These are phyloP conservation scores for Tylopilus sp. DNA, from an alignment of 768 basidiomycete genomes.

Conservation along the genomic window DNA sequence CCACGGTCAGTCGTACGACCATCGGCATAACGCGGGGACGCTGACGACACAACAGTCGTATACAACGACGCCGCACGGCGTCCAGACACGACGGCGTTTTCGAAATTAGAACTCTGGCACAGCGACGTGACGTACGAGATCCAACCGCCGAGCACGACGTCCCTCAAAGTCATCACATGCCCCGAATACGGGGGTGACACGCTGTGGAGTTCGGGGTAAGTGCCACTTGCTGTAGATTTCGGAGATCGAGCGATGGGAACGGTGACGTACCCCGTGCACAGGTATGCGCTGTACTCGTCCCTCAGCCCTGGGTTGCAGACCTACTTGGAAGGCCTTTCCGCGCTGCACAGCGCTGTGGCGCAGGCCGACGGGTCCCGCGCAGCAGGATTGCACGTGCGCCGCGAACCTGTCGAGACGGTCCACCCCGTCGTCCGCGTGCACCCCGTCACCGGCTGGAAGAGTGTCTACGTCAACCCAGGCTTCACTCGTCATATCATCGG, in stretches of 20 bases:
- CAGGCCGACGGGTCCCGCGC: slow-evolving; percentile 75
- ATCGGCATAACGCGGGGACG: background rate
- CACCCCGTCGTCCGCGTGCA: slow-evolving; percentile 85
- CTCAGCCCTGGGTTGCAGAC: slow-evolving; percentile 71
- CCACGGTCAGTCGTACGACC: slow-evolving; percentile 45
- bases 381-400: slow-evolving; percentile 66
- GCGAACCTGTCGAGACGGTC: slow-evolving; percentile 62
- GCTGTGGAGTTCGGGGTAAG: slow-evolving; percentile 75
- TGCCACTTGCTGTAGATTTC: too few relatives aligned
- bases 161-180: slow-evolving; percentile 67
- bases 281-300: slow-evolving; percentile 81
- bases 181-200: slow-evolving; percentile 78
- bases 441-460: slow-evolving; percentile 83
- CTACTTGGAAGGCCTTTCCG: slow-evolving; percentile 70
- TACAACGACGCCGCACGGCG: slow-evolving; percentile 65
- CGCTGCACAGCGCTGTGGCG: slow-evolving; percentile 73
- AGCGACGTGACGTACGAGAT: slow-evolving; percentile 80
- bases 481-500: slow-evolving; percentile 80
- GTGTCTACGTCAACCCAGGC: slow-evolving; percentile 77
- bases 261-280: too few relatives aligned
- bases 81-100: slow-evolving; percentile 61
- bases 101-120: slow-evolving; percentile 78
- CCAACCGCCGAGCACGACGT: slow-evolving; percentile 78
- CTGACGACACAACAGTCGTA: slow-evolving; percentile 46
- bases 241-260: too few relatives aligned